These are phyloP conservation scores for Setaria italica DNA, from an alignment of 202 grass and related monocot genomes.

Conservation along the genomic window DNA sequence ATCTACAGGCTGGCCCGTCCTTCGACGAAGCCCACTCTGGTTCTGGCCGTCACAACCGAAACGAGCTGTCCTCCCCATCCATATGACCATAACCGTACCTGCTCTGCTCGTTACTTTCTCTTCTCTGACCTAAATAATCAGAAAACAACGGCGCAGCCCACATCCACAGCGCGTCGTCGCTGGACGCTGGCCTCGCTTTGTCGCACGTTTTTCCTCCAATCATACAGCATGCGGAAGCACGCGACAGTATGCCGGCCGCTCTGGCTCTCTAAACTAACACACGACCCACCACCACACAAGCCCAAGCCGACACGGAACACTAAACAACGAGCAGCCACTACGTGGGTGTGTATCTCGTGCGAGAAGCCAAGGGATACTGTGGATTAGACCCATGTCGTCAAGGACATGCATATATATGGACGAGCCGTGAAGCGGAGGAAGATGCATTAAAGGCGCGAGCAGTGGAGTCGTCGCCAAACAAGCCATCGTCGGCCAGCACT, in stretches of 20 bases:
- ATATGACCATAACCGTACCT: too few species aligned
- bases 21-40: not conserved
- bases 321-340: not conserved
- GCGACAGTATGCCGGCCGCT: constrained; percentile 1
- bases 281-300: not conserved
- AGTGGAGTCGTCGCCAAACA: constrained; percentile 48
- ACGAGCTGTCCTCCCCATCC: not conserved
- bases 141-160: not conserved
- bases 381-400: constrained; percentile 9
- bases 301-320: constrained; percentile 27
- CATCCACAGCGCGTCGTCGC: not conserved
- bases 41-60: not conserved
- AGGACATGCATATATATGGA: not conserved
- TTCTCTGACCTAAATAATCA: not conserved
- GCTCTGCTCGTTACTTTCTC: not conserved
- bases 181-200: constrained; percentile 23
- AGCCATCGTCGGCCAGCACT: not conserved
- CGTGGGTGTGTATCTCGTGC: constrained; percentile 26
- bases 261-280: constrained; percentile 7
- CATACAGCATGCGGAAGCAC: not conserved
- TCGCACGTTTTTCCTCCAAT: constrained; percentile 37
- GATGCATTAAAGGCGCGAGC: constrained; percentile 3
- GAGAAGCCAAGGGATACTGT: not conserved
- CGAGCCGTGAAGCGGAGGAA: constrained; percentile 46
- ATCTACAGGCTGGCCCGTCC: not conserved